These are phyloP conservation scores for Physcomitrellopsis africana DNA, from an alignment of 225 moss, liverwort and hornwort species.

Conservation along the genomic window DNA sequence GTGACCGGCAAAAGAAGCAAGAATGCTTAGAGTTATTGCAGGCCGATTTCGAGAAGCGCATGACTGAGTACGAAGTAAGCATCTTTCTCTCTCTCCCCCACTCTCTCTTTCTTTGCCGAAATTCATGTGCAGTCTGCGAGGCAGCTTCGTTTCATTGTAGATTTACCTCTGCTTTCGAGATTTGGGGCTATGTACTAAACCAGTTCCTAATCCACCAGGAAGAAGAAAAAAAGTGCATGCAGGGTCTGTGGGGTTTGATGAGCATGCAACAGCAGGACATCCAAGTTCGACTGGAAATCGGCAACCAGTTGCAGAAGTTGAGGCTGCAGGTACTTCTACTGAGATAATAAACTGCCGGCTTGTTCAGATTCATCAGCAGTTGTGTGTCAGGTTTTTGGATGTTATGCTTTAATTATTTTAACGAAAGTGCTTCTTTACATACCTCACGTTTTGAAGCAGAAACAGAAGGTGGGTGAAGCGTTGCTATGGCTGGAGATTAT, in stretches of 20 bases:
- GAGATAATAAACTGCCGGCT: background rate
- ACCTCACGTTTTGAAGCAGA: slow-evolving; percentile 8
- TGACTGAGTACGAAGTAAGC: slow-evolving; percentile 30
- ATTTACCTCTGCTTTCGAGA: background rate
- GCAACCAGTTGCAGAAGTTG: slow-evolving; percentile 29
- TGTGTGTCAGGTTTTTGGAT: background rate
- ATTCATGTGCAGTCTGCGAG: background rate
- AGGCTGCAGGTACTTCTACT: slow-evolving; percentile 31
- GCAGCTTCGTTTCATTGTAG: too few species aligned
- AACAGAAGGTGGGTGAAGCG: slow-evolving; percentile 38
- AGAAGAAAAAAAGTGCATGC: slow-evolving; percentile 29
- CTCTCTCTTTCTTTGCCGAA: background rate
- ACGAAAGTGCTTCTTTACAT: too few species aligned
- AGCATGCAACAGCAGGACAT: slow-evolving; percentile 36
- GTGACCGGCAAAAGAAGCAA: slow-evolving; percentile 30
- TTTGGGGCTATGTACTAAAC: background rate
- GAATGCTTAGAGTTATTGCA: slow-evolving; percentile 31
- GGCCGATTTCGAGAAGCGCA: slow-evolving; percentile 33
- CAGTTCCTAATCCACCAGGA: slow-evolving; percentile 18
- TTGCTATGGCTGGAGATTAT: slow-evolving; percentile 42
- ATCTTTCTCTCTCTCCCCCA: background rate
- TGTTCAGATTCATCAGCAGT: background rate
- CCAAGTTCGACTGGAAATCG: slow-evolving; percentile 26
- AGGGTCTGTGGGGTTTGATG: slow-evolving; percentile 27
- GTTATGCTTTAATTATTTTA: background rate